A percentile compares a stretch with the other conserved stretches of the same genome.
These are phyloP conservation scores for Metrosideros polymorpha DNA, from an alignment of 441 rosid genomes.

Conservation along the genomic window DNA sequence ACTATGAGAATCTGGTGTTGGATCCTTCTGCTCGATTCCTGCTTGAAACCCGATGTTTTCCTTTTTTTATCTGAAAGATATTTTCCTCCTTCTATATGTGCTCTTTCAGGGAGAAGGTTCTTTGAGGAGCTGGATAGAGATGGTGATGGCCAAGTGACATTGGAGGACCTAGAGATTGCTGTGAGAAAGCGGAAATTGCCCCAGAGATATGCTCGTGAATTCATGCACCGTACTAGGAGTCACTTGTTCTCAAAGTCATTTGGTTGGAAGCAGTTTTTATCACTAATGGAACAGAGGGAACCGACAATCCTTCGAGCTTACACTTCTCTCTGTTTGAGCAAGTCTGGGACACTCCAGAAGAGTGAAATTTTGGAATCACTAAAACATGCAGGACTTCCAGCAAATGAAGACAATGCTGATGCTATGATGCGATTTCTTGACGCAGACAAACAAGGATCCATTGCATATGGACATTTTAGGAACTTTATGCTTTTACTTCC, in stretches of 20 bases:
- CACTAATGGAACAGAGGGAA: constrained; percentile 97
- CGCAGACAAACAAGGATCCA: constrained; percentile 84
- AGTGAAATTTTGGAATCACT: constrained; percentile 89
- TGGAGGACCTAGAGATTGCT: constrained; percentile 95
- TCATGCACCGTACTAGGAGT: constrained; percentile 76
- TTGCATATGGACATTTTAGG: constrained; percentile 96
- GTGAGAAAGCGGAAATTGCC: constrained; percentile 88
- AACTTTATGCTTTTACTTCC: constrained; percentile 95
- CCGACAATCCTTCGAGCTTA: constrained; percentile 95
- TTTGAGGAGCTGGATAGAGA: constrained; percentile 97
- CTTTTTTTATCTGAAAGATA: background rate
- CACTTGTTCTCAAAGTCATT: constrained; percentile 92
- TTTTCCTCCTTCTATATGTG: background rate
- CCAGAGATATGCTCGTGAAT: constrained; percentile 71
- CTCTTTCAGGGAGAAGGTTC: constrained; percentile 72
- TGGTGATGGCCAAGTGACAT: constrained; percentile 89
- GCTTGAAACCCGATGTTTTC: background rate
- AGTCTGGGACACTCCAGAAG: constrained; percentile 93
- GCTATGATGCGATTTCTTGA: constrained; percentile 95
- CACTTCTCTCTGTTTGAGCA: constrained; percentile 83
- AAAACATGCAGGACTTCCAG: constrained; percentile 91
- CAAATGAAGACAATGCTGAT: constrained; percentile 89
- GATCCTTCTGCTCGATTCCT: background rate
- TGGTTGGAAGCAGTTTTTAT: constrained; percentile 95
- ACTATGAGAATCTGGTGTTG: background rate